Evolutionary conservation across 208 protist species (phyloP).

Genomic region (Leishmania mexicana): DNA sequence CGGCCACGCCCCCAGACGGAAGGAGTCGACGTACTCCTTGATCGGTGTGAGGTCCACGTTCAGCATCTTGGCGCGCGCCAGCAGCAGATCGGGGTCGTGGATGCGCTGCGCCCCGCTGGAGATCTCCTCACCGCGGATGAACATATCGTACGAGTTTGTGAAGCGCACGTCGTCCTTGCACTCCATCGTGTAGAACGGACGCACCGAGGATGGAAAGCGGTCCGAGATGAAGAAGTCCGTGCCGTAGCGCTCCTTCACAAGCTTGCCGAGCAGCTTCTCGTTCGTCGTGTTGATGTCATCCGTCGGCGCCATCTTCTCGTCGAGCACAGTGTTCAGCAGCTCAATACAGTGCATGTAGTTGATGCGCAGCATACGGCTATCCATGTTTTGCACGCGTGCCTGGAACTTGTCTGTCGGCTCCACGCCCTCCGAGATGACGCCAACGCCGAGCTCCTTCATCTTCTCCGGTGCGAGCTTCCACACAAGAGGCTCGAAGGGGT

Average conservation of each 20-base stretch:
- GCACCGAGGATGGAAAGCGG: slow-evolving; percentile 95
- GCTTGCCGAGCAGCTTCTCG: slow-evolving; percentile 96
- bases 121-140: slow-evolving; percentile 99
- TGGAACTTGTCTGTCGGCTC: slow-evolving; percentile 82
- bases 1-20: slow-evolving; percentile 97
- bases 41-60: slow-evolving; percentile 90
- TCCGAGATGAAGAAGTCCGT: slow-evolving; percentile 99
- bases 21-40: slow-evolving; percentile 98
- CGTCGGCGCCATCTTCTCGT: slow-evolving; percentile 76
- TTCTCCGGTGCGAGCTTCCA: slow-evolving; percentile 83
- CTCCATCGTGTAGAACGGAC: slow-evolving; percentile 99
- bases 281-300: slow-evolving; percentile 96
- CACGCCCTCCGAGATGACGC: slow-evolving; percentile 71
- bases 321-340: slow-evolving; percentile 91
- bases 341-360: slow-evolving; percentile 94
- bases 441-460: slow-evolving; percentile 86
- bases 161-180: slow-evolving; percentile 92
- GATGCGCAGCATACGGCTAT: slow-evolving; percentile 88
- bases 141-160: slow-evolving; percentile 99
- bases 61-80: slow-evolving; percentile 74
- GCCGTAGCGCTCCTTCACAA: slow-evolving; percentile 98
- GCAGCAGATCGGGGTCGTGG: slow-evolving; percentile 96
- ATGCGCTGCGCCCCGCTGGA: slow-evolving; percentile 99
- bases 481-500: slow-evolving; percentile 93
- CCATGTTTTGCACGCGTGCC: slow-evolving; percentile 77